Evolutionary conservation across 345 rosid genomes (phyloP).

Genomic region (Salix purpurea): DNA sequence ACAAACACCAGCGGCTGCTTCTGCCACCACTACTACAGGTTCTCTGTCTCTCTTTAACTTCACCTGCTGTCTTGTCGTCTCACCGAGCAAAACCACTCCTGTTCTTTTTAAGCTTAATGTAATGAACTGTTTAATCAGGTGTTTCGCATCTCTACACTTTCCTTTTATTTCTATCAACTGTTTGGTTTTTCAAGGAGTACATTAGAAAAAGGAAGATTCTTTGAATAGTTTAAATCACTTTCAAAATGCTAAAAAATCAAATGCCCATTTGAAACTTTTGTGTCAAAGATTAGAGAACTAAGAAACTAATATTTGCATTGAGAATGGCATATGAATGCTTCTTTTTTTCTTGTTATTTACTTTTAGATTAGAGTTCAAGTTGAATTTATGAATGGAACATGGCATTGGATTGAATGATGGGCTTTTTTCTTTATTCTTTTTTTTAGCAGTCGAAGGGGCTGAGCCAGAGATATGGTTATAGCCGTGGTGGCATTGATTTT

Average conservation of each 20-base stretch:
- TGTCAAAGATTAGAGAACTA: too few species aligned
- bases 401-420: not conserved
- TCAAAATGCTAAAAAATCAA: too few species aligned
- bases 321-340: too few species aligned
- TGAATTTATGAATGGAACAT: not conserved
- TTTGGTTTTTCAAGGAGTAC: not conserved
- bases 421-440: not conserved
- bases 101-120: not conserved
- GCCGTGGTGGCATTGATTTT: conserved; percentile 22
- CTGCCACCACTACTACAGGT: too few species aligned
- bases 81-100: not conserved
- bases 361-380: not conserved
- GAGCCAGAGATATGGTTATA: conserved; percentile 16
- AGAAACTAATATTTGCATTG: too few species aligned
- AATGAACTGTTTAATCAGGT: not conserved
- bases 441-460: not conserved
- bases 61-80: too few species aligned
- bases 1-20: too few species aligned
- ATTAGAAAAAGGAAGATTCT: too few species aligned
- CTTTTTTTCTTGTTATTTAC: too few species aligned
- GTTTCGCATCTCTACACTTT: not conserved
- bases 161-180: not conserved
- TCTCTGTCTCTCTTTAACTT: too few species aligned
- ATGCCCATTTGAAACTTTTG: too few species aligned
- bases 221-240: too few species aligned